Conservation (phyloP, 257 asterid species). For the Solanum dulcamara region DNA sequence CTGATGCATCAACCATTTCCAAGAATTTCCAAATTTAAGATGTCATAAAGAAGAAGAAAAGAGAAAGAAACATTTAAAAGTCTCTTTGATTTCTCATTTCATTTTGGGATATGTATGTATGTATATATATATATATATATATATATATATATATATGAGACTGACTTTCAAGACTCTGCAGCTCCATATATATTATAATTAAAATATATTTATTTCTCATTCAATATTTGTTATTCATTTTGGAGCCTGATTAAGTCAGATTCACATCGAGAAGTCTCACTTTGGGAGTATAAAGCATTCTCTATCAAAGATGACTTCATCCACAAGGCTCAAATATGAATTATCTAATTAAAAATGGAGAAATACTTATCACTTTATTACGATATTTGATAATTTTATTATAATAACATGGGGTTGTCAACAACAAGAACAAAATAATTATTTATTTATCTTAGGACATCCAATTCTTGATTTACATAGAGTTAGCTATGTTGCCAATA, state of each 20-base stretch:
- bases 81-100: neutral
- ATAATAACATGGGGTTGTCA: neutral
- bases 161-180: neutral
- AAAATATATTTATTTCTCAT: too few relatives aligned
- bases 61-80: neutral
- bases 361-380: accelerated
- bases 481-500: neutral
- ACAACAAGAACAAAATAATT: neutral
- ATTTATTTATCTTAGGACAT: neutral
- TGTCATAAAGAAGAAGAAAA: neutral
- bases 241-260: neutral
- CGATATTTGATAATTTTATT: neutral
- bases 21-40: neutral
- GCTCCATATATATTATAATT: neutral
- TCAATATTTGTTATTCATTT: accelerated
- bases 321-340: neutral
- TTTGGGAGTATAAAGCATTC: neutral
- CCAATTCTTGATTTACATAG: neutral
- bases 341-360: neutral
- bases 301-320: accelerated
- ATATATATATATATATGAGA: too few relatives aligned
- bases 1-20: neutral
- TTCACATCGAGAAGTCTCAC: neutral
- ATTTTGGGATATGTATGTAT: neutral
- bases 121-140: neutral